Evolutionary conservation across 257 asterid species (phyloP), one percentile per base, ranked within the genome.

Genomic region (Solanum boliviense): DNA sequence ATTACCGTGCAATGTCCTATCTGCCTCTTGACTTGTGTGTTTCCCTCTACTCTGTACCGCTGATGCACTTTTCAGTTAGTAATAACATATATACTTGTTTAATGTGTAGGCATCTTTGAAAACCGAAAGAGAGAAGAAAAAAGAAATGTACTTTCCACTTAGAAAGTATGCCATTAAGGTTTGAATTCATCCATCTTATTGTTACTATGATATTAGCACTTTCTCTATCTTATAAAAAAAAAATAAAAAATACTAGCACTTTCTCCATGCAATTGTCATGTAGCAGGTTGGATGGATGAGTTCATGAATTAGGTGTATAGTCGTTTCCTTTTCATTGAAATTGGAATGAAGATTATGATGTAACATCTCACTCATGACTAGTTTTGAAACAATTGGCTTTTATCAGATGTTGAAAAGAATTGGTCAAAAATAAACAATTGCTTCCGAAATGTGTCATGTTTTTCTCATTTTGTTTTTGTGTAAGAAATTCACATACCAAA

Each of bases 151-250:
- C 88, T 95, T 91, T 88, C 98, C 97, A 15, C 2, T 90, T 92
- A 93, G 98, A 60, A 95, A 95, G 90, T 95, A 91, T 87, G 98
- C 98, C 10, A 92, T 95, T 65, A 94, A 94, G 83, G 98, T 92
- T 83, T 94, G 91, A 90, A 20, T 67, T n/a, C 31, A 87, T 5
- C 52, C 83, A n/a, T 3, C 65, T 46, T 46, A 11, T 9, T 41
- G 52, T 12, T 44, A 44, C 18, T 52, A 18, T 56, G 23, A 44
- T 44, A 44, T 44, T 44, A 44, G 15, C 41, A 38, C 41, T 46
- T 48, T 48, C 7, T 15, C 58, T 35, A 5, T 35, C 36, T 35
- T 35, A 35, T 35, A 34, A 34, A 34, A 5, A 32, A 4, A 32
- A 2, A 5, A 32, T 0, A 32, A 2, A 34, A 0, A 34, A 36